Percentiles rank a stretch among this genome's conserved stretches.
Evolutionary conservation across 441 rosid genomes (phyloP).

Genomic region (Populus hybrid): DNA sequence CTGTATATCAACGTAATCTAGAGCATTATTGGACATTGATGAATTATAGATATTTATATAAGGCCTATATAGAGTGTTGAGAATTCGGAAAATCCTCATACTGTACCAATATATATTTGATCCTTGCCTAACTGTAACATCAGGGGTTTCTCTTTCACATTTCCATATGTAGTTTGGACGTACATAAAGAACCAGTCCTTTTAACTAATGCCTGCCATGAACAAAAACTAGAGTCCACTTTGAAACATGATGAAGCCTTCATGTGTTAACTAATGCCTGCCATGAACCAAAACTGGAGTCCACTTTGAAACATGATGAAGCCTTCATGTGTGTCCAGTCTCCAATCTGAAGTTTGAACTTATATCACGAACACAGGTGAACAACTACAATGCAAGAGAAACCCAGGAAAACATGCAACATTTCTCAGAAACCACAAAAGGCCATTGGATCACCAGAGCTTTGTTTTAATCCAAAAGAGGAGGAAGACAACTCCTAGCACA

Average conservation of each 20-base stretch:
- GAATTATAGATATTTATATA: neutral
- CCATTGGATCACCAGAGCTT: slow-evolving; percentile 74
- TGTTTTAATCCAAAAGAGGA: slow-evolving; percentile 91
- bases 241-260: slow-evolving; percentile 8
- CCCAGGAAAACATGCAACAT: slow-evolving; percentile 24
- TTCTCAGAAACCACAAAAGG: slow-evolving; percentile 26
- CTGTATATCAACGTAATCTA: neutral
- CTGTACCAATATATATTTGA: slow-evolving; percentile 13
- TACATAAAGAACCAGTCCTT: slow-evolving; percentile 5
- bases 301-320: slow-evolving; percentile 6
- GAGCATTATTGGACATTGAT: neutral
- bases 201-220: slow-evolving; percentile 11
- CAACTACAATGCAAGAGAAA: slow-evolving; percentile 26
- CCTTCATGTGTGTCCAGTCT: slow-evolving; percentile 6
- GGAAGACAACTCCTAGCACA: slow-evolving; percentile 88
- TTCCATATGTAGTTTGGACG: slow-evolving; percentile 9
- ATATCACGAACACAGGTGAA: slow-evolving; percentile 13
- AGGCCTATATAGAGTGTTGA: neutral
- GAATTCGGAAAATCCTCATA: neutral
- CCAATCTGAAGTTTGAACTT: slow-evolving; percentile 13
- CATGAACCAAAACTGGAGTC: slow-evolving; percentile 6
- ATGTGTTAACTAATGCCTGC: slow-evolving; percentile 1
- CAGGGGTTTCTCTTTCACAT: slow-evolving; percentile 29
- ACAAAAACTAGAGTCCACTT: slow-evolving; percentile 10
- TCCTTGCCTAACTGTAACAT: slow-evolving; percentile 10